Percentiles rank a stretch among this genome's conserved stretches.
Evolutionary conservation across 164 flowering plant genomes (phyloP).

Genomic region (Nymphaea thermarum): DNA sequence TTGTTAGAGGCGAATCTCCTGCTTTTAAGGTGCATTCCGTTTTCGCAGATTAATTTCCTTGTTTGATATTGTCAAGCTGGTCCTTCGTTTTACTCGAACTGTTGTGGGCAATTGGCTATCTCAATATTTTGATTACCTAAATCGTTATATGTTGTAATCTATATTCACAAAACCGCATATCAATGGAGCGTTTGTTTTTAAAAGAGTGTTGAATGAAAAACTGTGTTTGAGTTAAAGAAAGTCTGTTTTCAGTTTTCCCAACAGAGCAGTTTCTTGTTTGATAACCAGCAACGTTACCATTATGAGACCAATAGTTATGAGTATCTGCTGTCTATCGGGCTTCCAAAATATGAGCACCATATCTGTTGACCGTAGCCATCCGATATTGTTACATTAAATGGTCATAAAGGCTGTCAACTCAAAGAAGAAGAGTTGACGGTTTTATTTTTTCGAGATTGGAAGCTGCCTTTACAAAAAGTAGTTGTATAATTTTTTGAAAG

Average conservation of each 20-base stretch:
- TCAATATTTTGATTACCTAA: background rate
- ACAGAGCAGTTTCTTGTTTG: background rate
- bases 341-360: too few relatives aligned
- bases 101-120: background rate
- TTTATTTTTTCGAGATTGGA: too few relatives aligned
- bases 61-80: background rate
- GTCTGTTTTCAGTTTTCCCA: background rate
- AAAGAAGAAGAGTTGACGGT: too few relatives aligned
- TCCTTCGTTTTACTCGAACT: background rate
- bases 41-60: background rate
- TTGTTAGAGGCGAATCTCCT: slow-evolving; percentile 58
- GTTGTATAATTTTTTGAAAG: too few relatives aligned
- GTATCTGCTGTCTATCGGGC: too few relatives aligned
- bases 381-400: too few relatives aligned
- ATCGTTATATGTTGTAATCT: background rate
- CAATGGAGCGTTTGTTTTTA: too few relatives aligned
- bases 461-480: too few relatives aligned
- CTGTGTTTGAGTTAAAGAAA: background rate
- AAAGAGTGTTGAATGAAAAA: too few relatives aligned
- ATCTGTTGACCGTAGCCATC: too few relatives aligned
- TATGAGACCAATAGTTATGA: background rate
- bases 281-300: background rate
- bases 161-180: too few relatives aligned
- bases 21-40: slow-evolving; percentile 48
- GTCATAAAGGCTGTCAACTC: too few relatives aligned